A percentile compares a stretch with the other conserved stretches of the same genome.
Conservation (phyloP, 805 yeast genomes). For the Tetrapisispora iriomotensis region DNA sequence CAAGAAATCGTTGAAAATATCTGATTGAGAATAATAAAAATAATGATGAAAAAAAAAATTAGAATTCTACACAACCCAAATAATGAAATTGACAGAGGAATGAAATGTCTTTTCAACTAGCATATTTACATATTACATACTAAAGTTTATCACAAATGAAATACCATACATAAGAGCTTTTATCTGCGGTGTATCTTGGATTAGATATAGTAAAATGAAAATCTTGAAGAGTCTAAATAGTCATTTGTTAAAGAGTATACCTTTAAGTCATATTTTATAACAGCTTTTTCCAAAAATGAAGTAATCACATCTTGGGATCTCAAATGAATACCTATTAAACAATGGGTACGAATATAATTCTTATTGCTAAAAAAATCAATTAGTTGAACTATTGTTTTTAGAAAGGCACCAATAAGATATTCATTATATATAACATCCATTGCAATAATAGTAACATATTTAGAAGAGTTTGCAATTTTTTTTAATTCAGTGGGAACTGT, state of each 20-base stretch:
- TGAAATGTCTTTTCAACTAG: too few species aligned
- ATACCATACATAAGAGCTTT: constrained; percentile 69
- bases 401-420: constrained; percentile 24
- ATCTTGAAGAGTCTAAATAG: constrained; percentile 14
- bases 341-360: constrained; percentile 5
- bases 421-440: constrained; percentile 32
- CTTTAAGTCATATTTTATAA: constrained; percentile 13
- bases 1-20: constrained; percentile 19
- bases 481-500: constrained; percentile 4
- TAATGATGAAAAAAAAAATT: background rate
- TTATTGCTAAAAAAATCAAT: constrained; percentile 4
- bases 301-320: constrained; percentile 25
- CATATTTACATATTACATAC: constrained; percentile 1
- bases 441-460: constrained; percentile 20
- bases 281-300: constrained; percentile 20
- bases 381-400: constrained; percentile 17
- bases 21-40: constrained; percentile 23
- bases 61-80: background rate
- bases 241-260: constrained; percentile 14
- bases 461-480: background rate
- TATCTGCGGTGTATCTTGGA: background rate
- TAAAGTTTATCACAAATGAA: background rate
- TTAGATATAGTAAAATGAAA: constrained; percentile 15
- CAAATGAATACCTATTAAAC: constrained; percentile 26
- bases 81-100: constrained; percentile 43